These are phyloP conservation scores for Hanseniaspora uvarum DNA, from an alignment of 1,139 yeast genomes.

Conservation along the genomic window DNA sequence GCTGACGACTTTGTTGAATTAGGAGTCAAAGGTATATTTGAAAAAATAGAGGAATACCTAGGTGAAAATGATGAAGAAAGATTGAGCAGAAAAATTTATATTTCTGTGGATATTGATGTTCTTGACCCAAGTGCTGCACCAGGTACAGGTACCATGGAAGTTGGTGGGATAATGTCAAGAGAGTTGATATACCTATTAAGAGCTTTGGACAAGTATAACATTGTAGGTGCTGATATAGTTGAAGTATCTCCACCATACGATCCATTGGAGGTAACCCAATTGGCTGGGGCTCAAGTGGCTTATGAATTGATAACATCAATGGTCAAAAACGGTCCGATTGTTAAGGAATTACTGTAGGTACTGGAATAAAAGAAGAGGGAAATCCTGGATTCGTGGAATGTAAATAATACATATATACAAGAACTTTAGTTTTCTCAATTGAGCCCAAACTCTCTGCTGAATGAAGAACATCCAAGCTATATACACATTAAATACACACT, in stretches of 20 bases:
- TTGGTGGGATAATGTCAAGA: constrained; percentile 73
- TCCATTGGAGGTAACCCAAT: constrained; percentile 59
- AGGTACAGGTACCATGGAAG: constrained; percentile 77
- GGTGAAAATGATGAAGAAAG: constrained; percentile 16
- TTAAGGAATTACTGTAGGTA: not conserved
- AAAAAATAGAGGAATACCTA: constrained; percentile 3
- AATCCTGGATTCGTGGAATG: too few relatives aligned
- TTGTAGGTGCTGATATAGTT: constrained; percentile 71
- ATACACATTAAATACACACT: too few relatives aligned
- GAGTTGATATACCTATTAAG: constrained; percentile 57
- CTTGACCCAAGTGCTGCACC: constrained; percentile 72
- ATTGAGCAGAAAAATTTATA: constrained; percentile 46
- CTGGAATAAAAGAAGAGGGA: too few relatives aligned
- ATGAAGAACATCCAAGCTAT: too few relatives aligned
- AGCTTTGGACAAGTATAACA: constrained; percentile 44
- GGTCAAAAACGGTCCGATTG: constrained; percentile 48
- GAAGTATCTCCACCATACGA: constrained; percentile 72
- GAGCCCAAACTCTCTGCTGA: too few relatives aligned
- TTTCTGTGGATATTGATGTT: constrained; percentile 71
- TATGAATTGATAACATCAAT: constrained; percentile 60
- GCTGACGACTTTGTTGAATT: constrained; percentile 60
- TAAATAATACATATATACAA: too few relatives aligned
- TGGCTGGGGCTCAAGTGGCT: constrained; percentile 69
- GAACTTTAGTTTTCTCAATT: too few relatives aligned
- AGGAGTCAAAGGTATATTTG: constrained; percentile 39